Evolutionary conservation across 148 eudicot genomes (phyloP), one percentile per base, ranked within the genome.

Genomic region (Cornus florida): DNA sequence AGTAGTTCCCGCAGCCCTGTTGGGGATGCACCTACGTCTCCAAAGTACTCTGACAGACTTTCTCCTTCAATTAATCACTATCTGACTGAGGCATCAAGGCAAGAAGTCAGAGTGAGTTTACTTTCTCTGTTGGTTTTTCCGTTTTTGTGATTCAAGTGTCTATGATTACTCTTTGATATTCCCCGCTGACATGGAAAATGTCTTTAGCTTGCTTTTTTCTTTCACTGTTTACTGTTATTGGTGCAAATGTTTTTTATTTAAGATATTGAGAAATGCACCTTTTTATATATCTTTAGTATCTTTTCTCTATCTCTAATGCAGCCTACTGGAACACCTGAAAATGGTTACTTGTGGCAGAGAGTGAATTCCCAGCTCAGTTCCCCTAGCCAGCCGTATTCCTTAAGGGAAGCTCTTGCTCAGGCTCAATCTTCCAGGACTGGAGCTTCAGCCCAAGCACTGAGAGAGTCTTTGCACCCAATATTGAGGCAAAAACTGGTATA

Each of bases 331-430:
- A 92, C 98, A 38, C 94, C 98, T 65, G 99, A 97, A 83, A 97
- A 92, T 83, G 95, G 93, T 71, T 90, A 97, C 84, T 76, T 94
- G 85, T 91, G 97, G 98, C 98, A 94, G 89, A 91, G 92, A 84
- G 97, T 88, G 19, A 97, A 92, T 82, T 94, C 97, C 77, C 99
- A 97, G 86, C 81, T 94, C 77, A 94, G 98, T 75, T 97, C 99
- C n/a, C 99, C 99, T 48, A 94, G 96, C 84, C 99, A 97, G 80
- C 99, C 99, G 71, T 97, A 94, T 89, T 97, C 99, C 82, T 87
- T 97, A 70, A 90, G 99, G 78, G 99, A 97, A 92, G 99, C 99
- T 73, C 91, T 97, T 67, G 98, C 98, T 86, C 98, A 97, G 83
- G 99, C 97, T 53, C 99, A 97, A 78, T 97, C 99, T 33, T 92